Percentiles rank a stretch among this genome's conserved stretches.
phyloP scores from a whole-genome alignment of 2,329 filamentous ascomycete species.

The Diaporthe citri region DNA sequence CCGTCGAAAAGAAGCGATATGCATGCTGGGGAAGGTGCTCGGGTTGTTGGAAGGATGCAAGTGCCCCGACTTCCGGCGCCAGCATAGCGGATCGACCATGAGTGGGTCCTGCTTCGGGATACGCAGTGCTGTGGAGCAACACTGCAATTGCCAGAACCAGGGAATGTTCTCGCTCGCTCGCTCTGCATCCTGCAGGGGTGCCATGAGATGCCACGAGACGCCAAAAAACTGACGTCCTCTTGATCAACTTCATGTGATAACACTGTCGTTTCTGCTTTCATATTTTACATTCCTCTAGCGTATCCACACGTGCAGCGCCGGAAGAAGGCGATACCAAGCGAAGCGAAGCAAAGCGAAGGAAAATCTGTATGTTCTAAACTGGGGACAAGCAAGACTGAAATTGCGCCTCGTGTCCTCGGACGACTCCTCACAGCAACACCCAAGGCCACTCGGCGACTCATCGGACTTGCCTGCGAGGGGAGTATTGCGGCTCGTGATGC shows the following conservation, averaged over 20 bases:
- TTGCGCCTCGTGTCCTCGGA: background rate
- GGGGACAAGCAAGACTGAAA: background rate
- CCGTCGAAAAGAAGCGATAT: background rate
- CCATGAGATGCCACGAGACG: conserved; percentile 12
- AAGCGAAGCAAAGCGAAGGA: background rate
- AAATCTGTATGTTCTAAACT: background rate
- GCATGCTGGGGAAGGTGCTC: background rate
- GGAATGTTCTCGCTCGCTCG: conserved; percentile 13
- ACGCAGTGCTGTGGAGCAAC: conserved; percentile 16
- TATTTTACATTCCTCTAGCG: background rate
- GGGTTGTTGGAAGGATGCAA: background rate
- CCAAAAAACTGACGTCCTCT: background rate
- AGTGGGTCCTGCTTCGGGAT: conserved; percentile 26
- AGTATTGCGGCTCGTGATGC: conserved; percentile 8
- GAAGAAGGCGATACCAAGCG: background rate
- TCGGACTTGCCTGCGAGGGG: conserved; percentile 2
- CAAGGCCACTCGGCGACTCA: conserved; percentile 15
- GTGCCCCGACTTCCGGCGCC: conserved; percentile 29
- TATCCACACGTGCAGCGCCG: background rate
- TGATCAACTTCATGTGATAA: conserved; percentile 12
- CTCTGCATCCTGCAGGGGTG: conserved; percentile 1
- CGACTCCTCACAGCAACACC: background rate
- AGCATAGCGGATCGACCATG: conserved; percentile 17
- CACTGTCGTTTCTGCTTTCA: background rate
- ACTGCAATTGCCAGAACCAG: conserved; percentile 14